Conservation (phyloP, 192 early-diverging fungal genomes). For the Umbelopsis sp. region DNA sequence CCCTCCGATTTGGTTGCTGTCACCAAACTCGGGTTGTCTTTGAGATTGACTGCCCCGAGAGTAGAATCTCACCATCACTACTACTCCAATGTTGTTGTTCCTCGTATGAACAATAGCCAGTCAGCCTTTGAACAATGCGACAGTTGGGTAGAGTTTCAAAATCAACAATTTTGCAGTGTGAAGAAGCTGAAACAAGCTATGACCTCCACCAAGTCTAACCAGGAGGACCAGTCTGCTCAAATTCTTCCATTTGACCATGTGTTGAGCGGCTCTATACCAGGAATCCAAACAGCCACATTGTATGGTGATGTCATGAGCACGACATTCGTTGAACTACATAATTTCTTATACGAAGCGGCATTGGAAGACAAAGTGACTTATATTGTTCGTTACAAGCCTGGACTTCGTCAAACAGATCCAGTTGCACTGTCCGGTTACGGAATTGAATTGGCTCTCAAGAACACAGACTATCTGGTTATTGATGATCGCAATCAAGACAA, state of each 20-base stretch:
- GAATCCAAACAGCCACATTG: conserved; percentile 55
- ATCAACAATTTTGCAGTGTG: conserved; percentile 65
- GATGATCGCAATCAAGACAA: conserved; percentile 81
- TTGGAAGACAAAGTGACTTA: conserved; percentile 56
- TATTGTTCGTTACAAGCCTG: conserved; percentile 75
- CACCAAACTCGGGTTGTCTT: conserved; percentile 69
- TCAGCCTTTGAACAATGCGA: conserved; percentile 54
- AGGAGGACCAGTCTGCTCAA: conserved; percentile 16
- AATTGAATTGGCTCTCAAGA: conserved; percentile 93
- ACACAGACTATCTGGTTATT: conserved; percentile 93
- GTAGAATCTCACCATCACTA: conserved; percentile 83
- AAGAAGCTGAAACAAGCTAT: conserved; percentile 45
- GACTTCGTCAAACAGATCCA: conserved; percentile 22
- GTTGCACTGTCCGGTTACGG: conserved; percentile 87
- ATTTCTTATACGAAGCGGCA: conserved; percentile 51
- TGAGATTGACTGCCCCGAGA: conserved; percentile 74
- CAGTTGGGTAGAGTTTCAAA: conserved; percentile 73
- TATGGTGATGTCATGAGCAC: conserved; percentile 75
- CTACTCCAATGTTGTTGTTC: conserved; percentile 74
- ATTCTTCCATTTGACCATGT: conserved; percentile 68
- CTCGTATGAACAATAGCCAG: conserved; percentile 42
- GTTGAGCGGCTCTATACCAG: conserved; percentile 21
- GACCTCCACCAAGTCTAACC: conserved; percentile 10
- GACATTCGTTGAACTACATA: conserved; percentile 63
- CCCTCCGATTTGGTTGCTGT: conserved; percentile 54